A percentile compares a stretch with the other conserved stretches of the same genome.
Evolutionary conservation across 202 grass and related monocot species (phyloP).

Genomic region (Schoenoplectus tabernaemontani): DNA sequence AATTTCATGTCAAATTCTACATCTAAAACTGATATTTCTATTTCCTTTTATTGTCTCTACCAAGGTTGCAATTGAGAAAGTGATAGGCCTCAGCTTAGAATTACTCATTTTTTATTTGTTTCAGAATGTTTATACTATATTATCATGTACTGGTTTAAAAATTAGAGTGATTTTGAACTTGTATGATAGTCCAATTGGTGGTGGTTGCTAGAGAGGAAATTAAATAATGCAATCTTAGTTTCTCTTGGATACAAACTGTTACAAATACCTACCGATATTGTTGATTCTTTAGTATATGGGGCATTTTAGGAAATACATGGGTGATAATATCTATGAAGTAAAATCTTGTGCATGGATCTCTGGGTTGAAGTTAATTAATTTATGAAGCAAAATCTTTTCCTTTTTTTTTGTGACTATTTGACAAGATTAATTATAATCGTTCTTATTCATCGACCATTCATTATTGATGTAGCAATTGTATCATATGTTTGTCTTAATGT

Average conservation of each 20-base stretch:
- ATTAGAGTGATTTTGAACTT: background rate
- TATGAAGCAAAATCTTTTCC: too few species aligned
- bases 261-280: background rate
- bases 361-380: conserved; percentile 81
- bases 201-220: background rate
- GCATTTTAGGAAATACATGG: conserved; percentile 56
- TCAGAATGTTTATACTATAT: background rate
- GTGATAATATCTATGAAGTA: conserved; percentile 47
- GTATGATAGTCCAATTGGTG: background rate
- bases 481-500: too few species aligned
- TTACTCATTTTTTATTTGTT: background rate
- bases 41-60: background rate
- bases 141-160: background rate
- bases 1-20: conserved; percentile 12
- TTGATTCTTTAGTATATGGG: conserved; percentile 21
- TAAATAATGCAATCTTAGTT: background rate
- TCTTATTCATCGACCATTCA: too few species aligned
- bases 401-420: too few species aligned
- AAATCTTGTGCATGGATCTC: conserved; percentile 96
- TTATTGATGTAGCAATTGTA: too few species aligned
- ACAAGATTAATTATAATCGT: too few species aligned
- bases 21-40: background rate
- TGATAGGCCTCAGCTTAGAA: background rate
- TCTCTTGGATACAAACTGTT: background rate
- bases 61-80: background rate